Percentiles rank a stretch among this genome's conserved stretches.
Evolutionary conservation across 164 flowering plant species (phyloP).

Genomic region (Nymphaea colorata): DNA sequence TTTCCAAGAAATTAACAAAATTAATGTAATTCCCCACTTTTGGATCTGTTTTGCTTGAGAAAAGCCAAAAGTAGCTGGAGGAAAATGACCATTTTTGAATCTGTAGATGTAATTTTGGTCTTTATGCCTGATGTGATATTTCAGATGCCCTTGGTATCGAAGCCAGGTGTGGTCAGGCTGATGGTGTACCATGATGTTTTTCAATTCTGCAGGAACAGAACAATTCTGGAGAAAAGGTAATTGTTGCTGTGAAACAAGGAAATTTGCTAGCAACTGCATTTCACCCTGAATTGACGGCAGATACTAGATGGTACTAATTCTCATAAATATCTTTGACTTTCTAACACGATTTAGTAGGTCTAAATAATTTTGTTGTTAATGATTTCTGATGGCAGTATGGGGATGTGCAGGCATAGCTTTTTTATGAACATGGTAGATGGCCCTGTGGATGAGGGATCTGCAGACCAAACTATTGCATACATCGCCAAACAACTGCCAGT

Average conservation of each 20-base stretch:
- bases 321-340: not conserved
- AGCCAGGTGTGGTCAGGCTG: too few species aligned
- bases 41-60: too few species aligned
- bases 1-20: too few species aligned
- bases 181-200: too few species aligned
- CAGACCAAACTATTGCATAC: not conserved
- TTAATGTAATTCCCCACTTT: too few species aligned
- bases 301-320: slow-evolving; percentile 61
- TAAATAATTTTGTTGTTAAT: not conserved
- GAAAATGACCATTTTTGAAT: too few species aligned
- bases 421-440: slow-evolving; percentile 70
- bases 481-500: not conserved
- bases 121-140: too few species aligned
- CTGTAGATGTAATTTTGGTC: too few species aligned
- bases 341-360: not conserved
- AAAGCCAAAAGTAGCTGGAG: too few species aligned
- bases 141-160: too few species aligned
- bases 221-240: slow-evolving; percentile 41
- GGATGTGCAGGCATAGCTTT: slow-evolving; percentile 72
- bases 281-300: slow-evolving; percentile 94
- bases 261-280: slow-evolving; percentile 90
- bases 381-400: not conserved
- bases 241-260: slow-evolving; percentile 87
- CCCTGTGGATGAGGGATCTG: slow-evolving; percentile 23
- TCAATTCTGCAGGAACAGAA: slow-evolving; percentile 28